phyloP scores from a whole-genome alignment of 164 flowering plant genomes.

The Umbellularia californica region DNA sequence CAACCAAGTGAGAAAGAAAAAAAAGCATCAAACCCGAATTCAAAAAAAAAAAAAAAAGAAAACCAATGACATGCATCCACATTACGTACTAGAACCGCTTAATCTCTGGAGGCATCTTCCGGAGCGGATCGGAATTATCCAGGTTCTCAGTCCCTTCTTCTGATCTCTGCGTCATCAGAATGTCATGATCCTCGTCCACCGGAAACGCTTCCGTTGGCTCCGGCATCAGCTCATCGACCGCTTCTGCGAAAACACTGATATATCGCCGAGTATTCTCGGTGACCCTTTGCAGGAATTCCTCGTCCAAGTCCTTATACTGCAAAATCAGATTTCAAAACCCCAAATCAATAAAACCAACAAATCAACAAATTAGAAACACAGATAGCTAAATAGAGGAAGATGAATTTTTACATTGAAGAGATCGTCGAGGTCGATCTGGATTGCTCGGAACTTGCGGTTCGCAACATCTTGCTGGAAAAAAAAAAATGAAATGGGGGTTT shows the following conservation, averaged over 20 bases:
- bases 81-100: conserved; percentile 77
- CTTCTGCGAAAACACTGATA: conserved; percentile 69
- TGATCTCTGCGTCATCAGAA: conserved; percentile 82
- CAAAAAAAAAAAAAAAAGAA: no score
- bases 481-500: background rate
- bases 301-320: conserved; percentile 86
- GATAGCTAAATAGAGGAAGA: background rate
- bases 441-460: conserved; percentile 53
- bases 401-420: conserved; percentile 46
- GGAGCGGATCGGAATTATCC: conserved; percentile 63
- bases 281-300: conserved; percentile 66
- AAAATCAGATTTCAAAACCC: background rate
- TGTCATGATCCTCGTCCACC: conserved; percentile 77
- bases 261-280: conserved; percentile 82
- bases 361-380: background rate
- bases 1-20: no score
- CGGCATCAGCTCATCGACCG: conserved; percentile 85
- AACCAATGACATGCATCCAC: no score
- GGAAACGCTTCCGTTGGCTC: conserved; percentile 78
- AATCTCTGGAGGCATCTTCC: conserved; percentile 88
- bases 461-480: conserved; percentile 88
- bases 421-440: conserved; percentile 83
- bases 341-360: background rate
- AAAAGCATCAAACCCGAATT: no score
- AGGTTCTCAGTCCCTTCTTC: conserved; percentile 66